Percentiles rank a stretch among this genome's conserved stretches.
Conservation (phyloP, 163 green algal genomes). For the Dunaliella salina region DNA sequence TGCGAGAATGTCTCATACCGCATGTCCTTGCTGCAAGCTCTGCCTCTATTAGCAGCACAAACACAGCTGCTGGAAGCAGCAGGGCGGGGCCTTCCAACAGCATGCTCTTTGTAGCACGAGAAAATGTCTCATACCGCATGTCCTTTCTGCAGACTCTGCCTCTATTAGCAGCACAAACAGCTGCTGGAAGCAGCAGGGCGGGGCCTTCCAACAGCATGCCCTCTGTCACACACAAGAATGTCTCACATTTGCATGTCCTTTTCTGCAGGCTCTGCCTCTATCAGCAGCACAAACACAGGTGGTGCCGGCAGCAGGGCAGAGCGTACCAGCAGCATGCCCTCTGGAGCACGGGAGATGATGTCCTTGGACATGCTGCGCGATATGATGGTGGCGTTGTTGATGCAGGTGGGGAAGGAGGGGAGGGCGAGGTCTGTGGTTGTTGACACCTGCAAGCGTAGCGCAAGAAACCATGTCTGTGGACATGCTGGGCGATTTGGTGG, state of each 20-base stretch:
- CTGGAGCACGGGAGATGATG: background rate
- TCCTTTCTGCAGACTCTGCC: background rate
- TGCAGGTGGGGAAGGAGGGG: background rate
- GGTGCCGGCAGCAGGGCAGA: background rate
- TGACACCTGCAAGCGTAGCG: too few relatives aligned
- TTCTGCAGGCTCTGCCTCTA: background rate
- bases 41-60: background rate
- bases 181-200: too few relatives aligned
- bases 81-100: background rate
- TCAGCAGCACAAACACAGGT: background rate
- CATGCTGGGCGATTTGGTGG: background rate
- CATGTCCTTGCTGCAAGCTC: background rate
- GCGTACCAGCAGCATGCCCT: background rate
- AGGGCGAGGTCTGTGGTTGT: too few relatives aligned
- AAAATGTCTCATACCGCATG: too few relatives aligned
- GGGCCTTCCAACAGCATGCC: background rate
- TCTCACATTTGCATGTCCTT: too few relatives aligned
- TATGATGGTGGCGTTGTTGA: background rate
- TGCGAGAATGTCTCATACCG: too few relatives aligned
- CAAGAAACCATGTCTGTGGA: background rate
- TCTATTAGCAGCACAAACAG: background rate
- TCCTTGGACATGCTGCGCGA: background rate
- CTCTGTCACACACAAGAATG: background rate
- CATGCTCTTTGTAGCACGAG: background rate
- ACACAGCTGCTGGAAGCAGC: background rate